Evolutionary conservation across 2,329 filamentous ascomycete genomes (phyloP), one percentile per base, ranked within the genome.

Genomic region (Cucurbitaria berberidis): DNA sequence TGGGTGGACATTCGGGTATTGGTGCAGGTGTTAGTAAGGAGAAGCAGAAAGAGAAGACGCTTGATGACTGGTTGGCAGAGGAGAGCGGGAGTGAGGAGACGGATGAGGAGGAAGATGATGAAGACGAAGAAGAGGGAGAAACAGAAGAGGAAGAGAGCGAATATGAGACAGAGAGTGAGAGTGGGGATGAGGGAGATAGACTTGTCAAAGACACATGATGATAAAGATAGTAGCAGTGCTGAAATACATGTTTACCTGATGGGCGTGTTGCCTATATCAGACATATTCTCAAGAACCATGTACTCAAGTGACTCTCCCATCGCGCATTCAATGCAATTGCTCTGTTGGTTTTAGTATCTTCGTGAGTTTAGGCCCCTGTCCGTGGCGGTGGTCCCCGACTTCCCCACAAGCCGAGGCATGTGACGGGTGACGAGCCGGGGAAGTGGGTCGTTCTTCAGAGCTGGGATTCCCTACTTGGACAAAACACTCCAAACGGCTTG

Each of bases 31-130:
- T 30, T 15, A 48, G 45, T 29, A 67, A 60, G 45, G 54, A 53
- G 27, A 63, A 51, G 35, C 56, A 58, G 43, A 86, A 86, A 45
- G 85, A 86, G 35, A 96, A 96, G 82, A 91, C 88, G 18, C 78
- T 99, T 57, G 92, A 98, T 77, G 91, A 96, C 72, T 98, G 95
- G 93, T 80, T 98, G 51, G 91, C 88, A 4, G 81, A 83, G 21
- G 60, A 62, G 16, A 81, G 80, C 1, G 82, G 81, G 6, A 80
- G 81, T 5, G 83, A 82, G 24, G 64, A 69, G 45, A 76, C 77
- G 1, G 76, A 77, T 26, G 81, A 83, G n/a, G 78, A 67, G 3
- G 81, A 83, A 15, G 78, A 67, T 3, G 82, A 84, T 13, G 82
- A 82, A 13, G 85, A 87, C 3, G 84, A 86, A 5, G 30, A 34